Evolutionary conservation across 78 protist species (phyloP), one percentile per base, ranked within the genome.

Genomic region (Chrysochromulina parva): DNA sequence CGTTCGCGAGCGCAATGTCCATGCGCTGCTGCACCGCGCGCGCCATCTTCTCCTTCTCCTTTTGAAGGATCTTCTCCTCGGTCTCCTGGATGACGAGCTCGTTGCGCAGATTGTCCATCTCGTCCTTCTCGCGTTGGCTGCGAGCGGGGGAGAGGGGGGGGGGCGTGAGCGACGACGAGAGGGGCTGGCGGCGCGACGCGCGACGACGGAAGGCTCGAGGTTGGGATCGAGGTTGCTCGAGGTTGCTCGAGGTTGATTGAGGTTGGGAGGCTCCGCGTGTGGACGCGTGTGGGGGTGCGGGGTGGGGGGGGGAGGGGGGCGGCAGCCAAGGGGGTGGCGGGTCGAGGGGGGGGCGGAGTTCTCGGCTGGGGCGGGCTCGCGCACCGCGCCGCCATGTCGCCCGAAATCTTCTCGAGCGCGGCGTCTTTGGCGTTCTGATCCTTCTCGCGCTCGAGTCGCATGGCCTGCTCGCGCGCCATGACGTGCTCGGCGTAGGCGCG

Each of bases 51-150:
- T 69, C n/a, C 48, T 1, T 1, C 19, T 59, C 55, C 3, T 16
- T 22, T 2, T 0, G n/a, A 11, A 22, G 16, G 62, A 50, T 4
- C 38, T 11, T 9, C 26, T 59, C 90, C 81, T 71, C 62, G 20
- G 55, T 4, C 50, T 54, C 85, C 10, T 50, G 55, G n/a, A n/a
- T n/a, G 6, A 57, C 1, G 28, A 47, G 58, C n/a, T 86, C 89
- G 58, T 65, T 90, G 76, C 76, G 84, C 69, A 90, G 84, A 20
- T 82, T n/a, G 59, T 92, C 94, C 88, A 91, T 53, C 85, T 94
- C 96, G n/a, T 91, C 94, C 84, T 50, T 2, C 87, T 87, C 80
- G 58, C 13, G 28, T 57, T 22, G n/a, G 62, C 58, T 20, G 38
- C 38, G 38, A 38, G 38, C 38, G 38, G 38, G 38, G 38, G 38